Base-by-base conservation (phyloP, 495 filamentous ascomycete species). In the Annulohypoxylon bovei region DNA sequence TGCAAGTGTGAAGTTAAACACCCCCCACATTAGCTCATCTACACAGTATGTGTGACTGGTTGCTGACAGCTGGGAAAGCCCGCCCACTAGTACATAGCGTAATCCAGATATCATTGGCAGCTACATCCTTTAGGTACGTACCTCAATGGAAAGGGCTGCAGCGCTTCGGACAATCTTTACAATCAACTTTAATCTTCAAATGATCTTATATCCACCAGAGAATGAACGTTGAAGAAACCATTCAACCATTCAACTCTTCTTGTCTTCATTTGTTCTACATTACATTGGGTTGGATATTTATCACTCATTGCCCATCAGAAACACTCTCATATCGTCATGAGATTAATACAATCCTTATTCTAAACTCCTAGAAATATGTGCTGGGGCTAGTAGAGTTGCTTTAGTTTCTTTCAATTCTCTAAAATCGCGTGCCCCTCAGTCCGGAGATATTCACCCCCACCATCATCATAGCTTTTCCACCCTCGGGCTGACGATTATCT, bases 401-500 rank as follows among this genome's bases (percentile, higher is more conserved):
- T 40, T 50, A 37, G 39, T 56, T 27, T 65, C 33, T 14, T 50
- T 54, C 37, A 1, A 42, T 33, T 37, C 33, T 44, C 47, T 54
- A 39, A 47, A 58, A 33, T 61, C 35, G 65, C 30, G 54, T 68
- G 59, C 69, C 69, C 69, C 69, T 72, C 69, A 55, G 42, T 56
- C 64, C 64, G 58, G 63, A 56, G 61, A 65, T 65, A 65, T 50
- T 32, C 42, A 62, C 62, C 58, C 58, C 60, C 56, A 47, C 47
- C 49, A 61, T 55, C 4, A 40, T 60, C 37, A 64, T 37, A 44
- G 46, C 54, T 27, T 44, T 52, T 44, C 35, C 20, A 70, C 22
- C 54, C 44, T 27, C 44, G 7, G 33, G 42, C 64, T 60, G 60
- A 9, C 18, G 53, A 70, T 70, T 64, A 59, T 44, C 33, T 52